phyloP scores from a whole-genome alignment of 352 stramenopile species.

The Globisporangium nunn region DNA sequence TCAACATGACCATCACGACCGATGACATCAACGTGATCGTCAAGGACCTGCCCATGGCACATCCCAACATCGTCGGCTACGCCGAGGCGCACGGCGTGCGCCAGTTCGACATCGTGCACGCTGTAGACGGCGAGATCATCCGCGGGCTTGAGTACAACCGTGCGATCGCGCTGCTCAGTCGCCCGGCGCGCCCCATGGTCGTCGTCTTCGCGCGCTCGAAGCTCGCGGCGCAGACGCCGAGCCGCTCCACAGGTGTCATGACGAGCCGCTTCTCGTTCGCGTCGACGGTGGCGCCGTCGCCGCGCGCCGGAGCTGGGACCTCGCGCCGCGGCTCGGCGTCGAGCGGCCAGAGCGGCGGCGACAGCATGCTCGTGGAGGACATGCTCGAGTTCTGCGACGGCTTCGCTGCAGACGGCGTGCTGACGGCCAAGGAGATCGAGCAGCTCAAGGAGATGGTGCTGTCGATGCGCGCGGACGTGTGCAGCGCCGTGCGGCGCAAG shows the following conservation, averaged over 20 bases:
- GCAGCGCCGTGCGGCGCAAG: conserved; percentile 65
- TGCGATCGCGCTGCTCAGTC: conserved; percentile 70
- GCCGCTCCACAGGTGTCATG: conserved; percentile 40
- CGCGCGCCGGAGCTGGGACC: conserved; percentile 18
- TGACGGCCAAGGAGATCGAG: conserved; percentile 60
- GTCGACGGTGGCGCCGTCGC: conserved; percentile 62
- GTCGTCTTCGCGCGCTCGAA: conserved; percentile 76
- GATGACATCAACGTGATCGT: conserved; percentile 84
- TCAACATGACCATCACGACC: conserved; percentile 85
- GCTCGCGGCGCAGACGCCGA: conserved; percentile 47
- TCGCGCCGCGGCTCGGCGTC: conserved; percentile 32
- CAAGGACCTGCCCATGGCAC: conserved; percentile 73
- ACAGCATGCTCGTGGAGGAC: conserved; percentile 66
- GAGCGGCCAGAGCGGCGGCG: conserved; percentile 40
- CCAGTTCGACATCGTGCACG: conserved; percentile 76
- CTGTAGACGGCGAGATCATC: conserved; percentile 72
- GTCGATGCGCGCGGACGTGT: conserved; percentile 64
- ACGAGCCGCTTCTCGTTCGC: conserved; percentile 68
- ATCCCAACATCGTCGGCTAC: conserved; percentile 80
- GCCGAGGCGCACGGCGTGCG: conserved; percentile 75
- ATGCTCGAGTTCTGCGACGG: conserved; percentile 85
- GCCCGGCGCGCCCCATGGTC: conserved; percentile 57
- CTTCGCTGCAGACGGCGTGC: conserved; percentile 36
- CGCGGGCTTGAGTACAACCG: conserved; percentile 77
- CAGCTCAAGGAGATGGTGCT: conserved; percentile 78